These are phyloP conservation scores for Aspergillus ochraceoroseus DNA, from an alignment of 2,329 filamentous ascomycete species.

Conservation along the genomic window DNA sequence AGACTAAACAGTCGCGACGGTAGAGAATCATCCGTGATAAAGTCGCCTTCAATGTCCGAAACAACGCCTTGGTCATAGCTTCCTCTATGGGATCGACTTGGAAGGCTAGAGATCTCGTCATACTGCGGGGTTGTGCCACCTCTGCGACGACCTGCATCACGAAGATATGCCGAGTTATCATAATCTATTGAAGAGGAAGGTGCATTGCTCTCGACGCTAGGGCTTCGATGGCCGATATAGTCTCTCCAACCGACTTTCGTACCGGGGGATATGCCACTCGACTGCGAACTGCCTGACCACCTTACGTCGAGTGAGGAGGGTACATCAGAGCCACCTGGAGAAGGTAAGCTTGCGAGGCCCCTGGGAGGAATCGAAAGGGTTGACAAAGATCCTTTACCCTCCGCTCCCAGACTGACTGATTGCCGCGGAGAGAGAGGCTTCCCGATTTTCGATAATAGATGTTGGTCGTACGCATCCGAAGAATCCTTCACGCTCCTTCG, in stretches of 20 bases:
- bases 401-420: conserved; percentile 32
- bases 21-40: conserved; percentile 37
- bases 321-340: conserved; percentile 31
- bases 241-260: conserved; percentile 41
- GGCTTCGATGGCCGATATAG: conserved; percentile 40
- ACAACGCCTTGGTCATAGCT: conserved; percentile 60
- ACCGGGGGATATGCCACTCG: conserved; percentile 40
- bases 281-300: conserved; percentile 41
- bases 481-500: conserved; percentile 54
- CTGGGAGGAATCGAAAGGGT: conserved; percentile 35
- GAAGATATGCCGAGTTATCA: conserved; percentile 36
- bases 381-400: conserved; percentile 29
- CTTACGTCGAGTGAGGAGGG: conserved; percentile 33
- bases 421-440: conserved; percentile 53
- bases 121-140: conserved; percentile 45
- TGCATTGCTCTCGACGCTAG: conserved; percentile 42
- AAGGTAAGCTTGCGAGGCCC: conserved; percentile 30
- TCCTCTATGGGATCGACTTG: conserved; percentile 53
- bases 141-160: conserved; percentile 41
- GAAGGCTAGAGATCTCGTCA: conserved; percentile 50
- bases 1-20: conserved; percentile 36
- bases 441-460: conserved; percentile 58
- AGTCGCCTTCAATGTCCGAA: conserved; percentile 45
- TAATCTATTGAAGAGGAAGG: conserved; percentile 40
- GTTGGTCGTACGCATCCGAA: conserved; percentile 59